phyloP scores from a whole-genome alignment of 805 yeast species.

The Cephaloascus fragrans region DNA sequence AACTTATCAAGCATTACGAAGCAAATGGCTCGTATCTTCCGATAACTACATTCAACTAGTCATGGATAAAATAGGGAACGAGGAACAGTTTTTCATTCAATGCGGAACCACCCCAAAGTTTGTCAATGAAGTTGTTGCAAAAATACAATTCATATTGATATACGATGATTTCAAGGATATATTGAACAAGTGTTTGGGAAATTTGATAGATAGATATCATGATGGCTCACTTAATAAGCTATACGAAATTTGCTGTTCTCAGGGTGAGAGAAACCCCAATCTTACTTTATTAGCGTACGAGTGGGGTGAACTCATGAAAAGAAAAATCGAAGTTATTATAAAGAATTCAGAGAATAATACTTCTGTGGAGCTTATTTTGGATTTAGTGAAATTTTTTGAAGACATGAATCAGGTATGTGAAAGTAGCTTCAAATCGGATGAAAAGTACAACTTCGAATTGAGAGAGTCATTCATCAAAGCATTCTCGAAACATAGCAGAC shows the following conservation, averaged over 20 bases:
- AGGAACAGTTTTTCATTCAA: not conserved
- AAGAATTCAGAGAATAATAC: conserved; percentile 1
- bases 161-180: conserved; percentile 15
- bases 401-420: conserved; percentile 6
- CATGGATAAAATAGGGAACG: not conserved
- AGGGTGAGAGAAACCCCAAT: not conserved
- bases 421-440: conserved; percentile 7
- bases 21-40: conserved; percentile 8
- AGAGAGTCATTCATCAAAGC: conserved; percentile 16
- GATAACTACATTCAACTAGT: not conserved
- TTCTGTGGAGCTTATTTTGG: conserved; percentile 3
- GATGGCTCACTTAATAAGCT: not conserved
- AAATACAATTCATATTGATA: conserved; percentile 19
- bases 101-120: conserved; percentile 4
- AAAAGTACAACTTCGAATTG: conserved; percentile 18
- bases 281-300: not conserved
- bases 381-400: conserved; percentile 7
- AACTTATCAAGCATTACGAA: conserved; percentile 9
- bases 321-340: conserved; percentile 3
- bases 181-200: conserved; percentile 10
- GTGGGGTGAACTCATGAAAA: not conserved
- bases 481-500: conserved; percentile 7
- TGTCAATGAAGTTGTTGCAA: conserved; percentile 8
- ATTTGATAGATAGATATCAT: conserved; percentile 6
- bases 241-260: not conserved